phyloP scores from a whole-genome alignment of 805 yeast genomes.

The Grigorovia humatica region DNA sequence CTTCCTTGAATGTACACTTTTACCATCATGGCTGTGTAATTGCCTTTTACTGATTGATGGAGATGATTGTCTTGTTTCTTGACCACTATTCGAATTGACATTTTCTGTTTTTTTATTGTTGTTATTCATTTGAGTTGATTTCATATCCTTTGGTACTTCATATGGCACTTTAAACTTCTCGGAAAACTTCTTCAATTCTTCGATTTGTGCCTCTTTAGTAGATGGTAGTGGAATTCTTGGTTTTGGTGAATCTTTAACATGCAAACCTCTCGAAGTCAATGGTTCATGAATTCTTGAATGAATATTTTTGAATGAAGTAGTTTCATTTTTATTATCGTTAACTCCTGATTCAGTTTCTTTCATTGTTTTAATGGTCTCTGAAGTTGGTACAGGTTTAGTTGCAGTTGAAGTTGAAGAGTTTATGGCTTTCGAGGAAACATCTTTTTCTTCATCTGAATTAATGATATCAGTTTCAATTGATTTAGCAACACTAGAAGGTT shows the following conservation, averaged over 20 bases:
- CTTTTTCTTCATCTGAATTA: neutral
- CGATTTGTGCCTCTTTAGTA: conserved; percentile 48
- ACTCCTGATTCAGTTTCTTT: neutral
- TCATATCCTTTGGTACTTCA: conserved; percentile 38
- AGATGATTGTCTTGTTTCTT: neutral
- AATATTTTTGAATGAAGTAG: neutral
- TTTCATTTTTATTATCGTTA: neutral
- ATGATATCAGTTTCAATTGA: neutral
- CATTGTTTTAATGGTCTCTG: neutral
- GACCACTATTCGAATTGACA: neutral
- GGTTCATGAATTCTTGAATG: neutral
- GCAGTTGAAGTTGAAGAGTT: neutral
- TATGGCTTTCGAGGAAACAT: neutral
- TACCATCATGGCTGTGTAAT: conserved; percentile 2
- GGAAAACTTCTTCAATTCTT: conserved; percentile 65
- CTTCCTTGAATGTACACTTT: conserved; percentile 17
- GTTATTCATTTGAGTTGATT: conserved; percentile 7
- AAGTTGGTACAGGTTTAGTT: neutral
- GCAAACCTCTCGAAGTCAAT: neutral
- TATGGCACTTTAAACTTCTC: conserved; percentile 70
- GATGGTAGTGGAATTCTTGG: conserved; percentile 4
- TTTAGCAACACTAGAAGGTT: neutral
- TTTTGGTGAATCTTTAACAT: conserved; percentile 2
- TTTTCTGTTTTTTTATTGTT: neutral
- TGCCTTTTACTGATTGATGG: neutral